These are phyloP conservation scores for Thozetella sp. DNA, from an alignment of 495 filamentous ascomycete genomes.

Conservation along the genomic window DNA sequence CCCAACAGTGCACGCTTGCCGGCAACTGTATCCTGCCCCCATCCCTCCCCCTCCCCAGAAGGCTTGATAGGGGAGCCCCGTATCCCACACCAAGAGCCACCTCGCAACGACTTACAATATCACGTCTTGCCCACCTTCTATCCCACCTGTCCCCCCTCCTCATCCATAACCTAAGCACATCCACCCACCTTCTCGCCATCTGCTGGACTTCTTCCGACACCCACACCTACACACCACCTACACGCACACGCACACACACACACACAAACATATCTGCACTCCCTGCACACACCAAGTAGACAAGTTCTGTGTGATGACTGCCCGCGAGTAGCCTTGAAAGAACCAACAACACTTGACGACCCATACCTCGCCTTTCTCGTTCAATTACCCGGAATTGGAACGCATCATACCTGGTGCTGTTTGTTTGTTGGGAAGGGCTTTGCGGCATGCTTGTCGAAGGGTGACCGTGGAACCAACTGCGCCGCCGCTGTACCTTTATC, in stretches of 20 bases:
- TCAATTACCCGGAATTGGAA: conserved; percentile 38
- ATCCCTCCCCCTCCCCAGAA: too few relatives aligned
- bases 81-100: background rate
- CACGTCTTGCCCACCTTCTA: background rate
- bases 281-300: background rate
- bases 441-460: conserved; percentile 22
- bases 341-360: conserved; percentile 22
- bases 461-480: conserved; percentile 23
- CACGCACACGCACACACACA: background rate
- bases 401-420: conserved; percentile 15
- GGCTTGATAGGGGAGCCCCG: background rate
- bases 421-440: conserved; percentile 12
- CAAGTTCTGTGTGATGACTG: background rate
- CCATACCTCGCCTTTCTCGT: conserved; percentile 23
- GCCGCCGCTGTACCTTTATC: conserved; percentile 33
- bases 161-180: background rate
- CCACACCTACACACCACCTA: background rate
- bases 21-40: too few relatives aligned
- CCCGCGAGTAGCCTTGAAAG: conserved; percentile 11
- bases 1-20: background rate
- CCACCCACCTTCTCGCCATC: background rate
- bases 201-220: background rate
- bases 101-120: conserved; percentile 3
- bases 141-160: background rate
- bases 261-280: background rate